Base-by-base conservation (phyloP, 1,284 basidiomycete species). In the Microbotryum intermedium region DNA sequence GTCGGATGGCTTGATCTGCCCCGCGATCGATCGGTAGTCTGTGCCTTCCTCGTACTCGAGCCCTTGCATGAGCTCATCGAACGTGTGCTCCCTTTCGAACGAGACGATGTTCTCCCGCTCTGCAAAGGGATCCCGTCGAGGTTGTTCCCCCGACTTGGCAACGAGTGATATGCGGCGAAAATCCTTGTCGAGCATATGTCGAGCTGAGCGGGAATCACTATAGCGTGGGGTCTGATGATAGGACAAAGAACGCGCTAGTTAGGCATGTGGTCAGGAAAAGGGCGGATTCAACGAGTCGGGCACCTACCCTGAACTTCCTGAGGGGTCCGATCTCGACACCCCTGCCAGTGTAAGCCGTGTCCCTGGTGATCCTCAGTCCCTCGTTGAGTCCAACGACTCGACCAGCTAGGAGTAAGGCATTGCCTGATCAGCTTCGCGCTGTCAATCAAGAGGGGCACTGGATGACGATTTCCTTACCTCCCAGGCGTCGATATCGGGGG, bases 321-420 rank as follows among this genome's bases (percentile, higher is more conserved):
- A 50, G 68, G 64, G 71, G 69, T 57, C 59, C 81, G 49, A 88
- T 71, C 73, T 87, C 85, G 52, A 88, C 72, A 13, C 82, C 82
- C 62, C 81, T 79, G 4, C 79, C 78, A 26, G 76, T 76, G 62
- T 82, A 62, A 6, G 66, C 68, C 3, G 61, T 65, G 23, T 70
- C 64, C 18, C 48, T 61, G 8, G 69, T 67, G 46, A 75, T 73
- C 26, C 71, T 67, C 54, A 72, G 61, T 18, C 66, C 69, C 9
- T 61, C 57, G 21, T 69, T 66, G 18, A 72, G 58, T 18, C 73
- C 73, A 11, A 74, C 20, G 11, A 75, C 68, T 26, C 69, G 64
- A 5, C 73, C 74, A 30, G 57, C 68, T 72, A 50, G 10, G 42
- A 28, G 53, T 23, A 25, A 21, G 5, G 56, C n/a, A 28, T 57